phyloP scores from a whole-genome alignment of 441 rosid species.

The Populus hybrid region DNA sequence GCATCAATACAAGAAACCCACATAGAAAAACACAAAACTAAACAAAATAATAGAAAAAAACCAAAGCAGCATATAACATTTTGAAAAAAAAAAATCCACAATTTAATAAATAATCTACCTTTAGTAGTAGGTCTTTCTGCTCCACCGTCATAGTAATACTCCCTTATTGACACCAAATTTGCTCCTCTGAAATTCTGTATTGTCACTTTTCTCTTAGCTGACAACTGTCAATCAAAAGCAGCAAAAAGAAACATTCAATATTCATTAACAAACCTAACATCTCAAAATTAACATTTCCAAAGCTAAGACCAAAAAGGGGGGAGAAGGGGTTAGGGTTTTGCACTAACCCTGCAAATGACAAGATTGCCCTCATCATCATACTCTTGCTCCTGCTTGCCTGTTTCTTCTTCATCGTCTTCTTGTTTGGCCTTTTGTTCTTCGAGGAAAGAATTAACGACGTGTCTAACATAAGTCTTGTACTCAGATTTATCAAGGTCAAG shows the following conservation, averaged over 20 bases:
- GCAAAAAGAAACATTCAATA: neutral
- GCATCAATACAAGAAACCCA: neutral
- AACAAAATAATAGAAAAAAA: neutral
- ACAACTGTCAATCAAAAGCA: conserved; percentile 34
- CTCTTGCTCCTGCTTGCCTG: conserved; percentile 33
- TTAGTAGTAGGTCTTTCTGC: conserved; percentile 78
- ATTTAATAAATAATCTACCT: conserved; percentile 35
- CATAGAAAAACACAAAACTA: neutral
- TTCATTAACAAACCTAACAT: neutral
- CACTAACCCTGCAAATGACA: conserved; percentile 66
- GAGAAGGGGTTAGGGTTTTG: neutral
- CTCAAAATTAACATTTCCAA: neutral
- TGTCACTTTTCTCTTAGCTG: conserved; percentile 76
- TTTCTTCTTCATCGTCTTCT: conserved; percentile 25
- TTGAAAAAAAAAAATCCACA: neutral
- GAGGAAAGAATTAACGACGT: conserved; percentile 59
- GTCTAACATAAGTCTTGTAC: conserved; percentile 57
- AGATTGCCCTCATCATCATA: conserved; percentile 77
- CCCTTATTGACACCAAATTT: conserved; percentile 75
- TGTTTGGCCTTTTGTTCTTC: conserved; percentile 45
- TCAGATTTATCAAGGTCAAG: conserved; percentile 59
- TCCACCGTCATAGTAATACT: conserved; percentile 75
- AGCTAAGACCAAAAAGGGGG: neutral
- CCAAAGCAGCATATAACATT: neutral
- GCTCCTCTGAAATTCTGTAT: conserved; percentile 80